These are phyloP conservation scores for Phialophora tarda DNA, from an alignment of 2,329 filamentous ascomycete genomes.

Conservation along the genomic window DNA sequence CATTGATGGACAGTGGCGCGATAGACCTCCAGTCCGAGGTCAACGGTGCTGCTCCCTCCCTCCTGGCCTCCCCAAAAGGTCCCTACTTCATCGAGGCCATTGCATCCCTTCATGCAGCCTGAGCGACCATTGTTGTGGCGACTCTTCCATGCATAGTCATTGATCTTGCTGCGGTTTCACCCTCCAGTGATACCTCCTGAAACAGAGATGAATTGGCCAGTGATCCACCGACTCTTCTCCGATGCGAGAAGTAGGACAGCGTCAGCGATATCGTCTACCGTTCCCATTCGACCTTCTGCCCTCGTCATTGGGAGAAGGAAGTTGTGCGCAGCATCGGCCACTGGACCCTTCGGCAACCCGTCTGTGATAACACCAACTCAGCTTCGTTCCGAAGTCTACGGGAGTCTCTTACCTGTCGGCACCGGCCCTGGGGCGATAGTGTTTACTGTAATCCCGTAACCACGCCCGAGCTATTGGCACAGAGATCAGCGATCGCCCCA, in stretches of 20 bases:
- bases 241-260: slow-evolving; percentile 53
- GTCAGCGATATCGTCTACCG: slow-evolving; percentile 58
- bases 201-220: slow-evolving; percentile 54
- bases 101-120: neutral
- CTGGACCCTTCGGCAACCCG: slow-evolving; percentile 53
- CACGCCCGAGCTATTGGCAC: slow-evolving; percentile 42
- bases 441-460: slow-evolving; percentile 59
- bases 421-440: slow-evolving; percentile 61
- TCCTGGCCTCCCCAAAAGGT: no score
- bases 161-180: slow-evolving; percentile 4
- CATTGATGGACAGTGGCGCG: slow-evolving; percentile 7
- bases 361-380: slow-evolving; percentile 49
- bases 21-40: slow-evolving; percentile 4
- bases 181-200: slow-evolving; percentile 49
- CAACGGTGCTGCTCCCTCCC: neutral
- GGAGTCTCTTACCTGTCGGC: slow-evolving; percentile 34
- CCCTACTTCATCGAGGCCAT: neutral
- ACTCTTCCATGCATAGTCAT: neutral
- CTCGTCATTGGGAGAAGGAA: slow-evolving; percentile 52
- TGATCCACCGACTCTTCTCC: slow-evolving; percentile 51
- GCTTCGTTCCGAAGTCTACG: neutral
- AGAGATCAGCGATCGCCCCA: slow-evolving; percentile 45
- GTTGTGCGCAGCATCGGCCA: slow-evolving; percentile 58
- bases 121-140: neutral
- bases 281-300: slow-evolving; percentile 53